phyloP scores from a whole-genome alignment of 768 basidiomycete species.

The Collybia sp. region DNA sequence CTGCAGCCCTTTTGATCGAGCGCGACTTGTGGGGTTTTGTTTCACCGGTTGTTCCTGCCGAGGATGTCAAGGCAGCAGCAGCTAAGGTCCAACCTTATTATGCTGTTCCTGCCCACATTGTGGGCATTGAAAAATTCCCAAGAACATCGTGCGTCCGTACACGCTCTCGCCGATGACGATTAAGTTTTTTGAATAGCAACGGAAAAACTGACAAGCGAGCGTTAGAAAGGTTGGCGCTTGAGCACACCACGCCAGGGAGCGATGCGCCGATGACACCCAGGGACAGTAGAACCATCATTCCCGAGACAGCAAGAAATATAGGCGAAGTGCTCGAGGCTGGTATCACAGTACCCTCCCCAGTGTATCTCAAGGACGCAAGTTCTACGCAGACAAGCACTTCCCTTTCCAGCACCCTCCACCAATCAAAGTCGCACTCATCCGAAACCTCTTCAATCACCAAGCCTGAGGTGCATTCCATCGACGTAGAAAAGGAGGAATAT shows the following conservation, averaged over 20 bases:
- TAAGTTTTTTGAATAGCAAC: constrained; percentile 27
- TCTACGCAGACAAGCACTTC: too few species aligned
- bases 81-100: constrained; percentile 48
- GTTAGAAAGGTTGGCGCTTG: constrained; percentile 31
- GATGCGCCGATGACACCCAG: constrained; percentile 5
- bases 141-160: constrained; percentile 39
- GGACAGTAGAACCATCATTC: constrained; percentile 7
- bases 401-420: too few species aligned
- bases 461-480: constrained; percentile 11
- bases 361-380: too few species aligned
- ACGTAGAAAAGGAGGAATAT: constrained; percentile 26
- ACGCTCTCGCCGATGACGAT: not conserved
- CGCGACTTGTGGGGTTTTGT: constrained; percentile 14
- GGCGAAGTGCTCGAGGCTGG: too few species aligned
- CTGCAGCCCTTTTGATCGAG: constrained; percentile 15
- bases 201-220: constrained; percentile 47
- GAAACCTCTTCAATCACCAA: constrained; percentile 11
- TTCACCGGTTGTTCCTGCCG: constrained; percentile 9
- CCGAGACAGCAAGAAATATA: not conserved
- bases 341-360: too few species aligned
- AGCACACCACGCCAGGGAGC: constrained; percentile 8
- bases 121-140: constrained; percentile 42
- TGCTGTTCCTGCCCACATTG: constrained; percentile 45
- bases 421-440: not conserved
- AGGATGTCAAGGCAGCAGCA: constrained; percentile 12